Percentiles rank a stretch among this genome's conserved stretches.
Conservation (phyloP, 306 rosid species). For the Rubus parviflorus region DNA sequence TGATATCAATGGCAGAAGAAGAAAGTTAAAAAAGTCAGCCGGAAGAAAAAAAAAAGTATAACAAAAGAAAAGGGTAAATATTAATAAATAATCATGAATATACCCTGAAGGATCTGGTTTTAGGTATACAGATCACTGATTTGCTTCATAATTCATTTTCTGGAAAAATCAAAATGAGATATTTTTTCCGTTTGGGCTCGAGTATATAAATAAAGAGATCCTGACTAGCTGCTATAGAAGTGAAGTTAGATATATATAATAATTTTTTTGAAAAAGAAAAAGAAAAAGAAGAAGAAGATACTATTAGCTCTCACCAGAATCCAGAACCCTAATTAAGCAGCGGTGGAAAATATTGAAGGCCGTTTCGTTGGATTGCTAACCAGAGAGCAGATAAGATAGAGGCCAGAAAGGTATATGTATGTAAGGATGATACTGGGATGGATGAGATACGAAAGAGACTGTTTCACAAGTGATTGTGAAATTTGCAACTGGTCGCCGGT, state of each 20-base stretch:
- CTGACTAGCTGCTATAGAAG: not conserved
- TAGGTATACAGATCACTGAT: not conserved
- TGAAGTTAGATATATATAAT: not conserved
- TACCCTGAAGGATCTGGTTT: not conserved
- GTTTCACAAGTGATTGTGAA: not conserved
- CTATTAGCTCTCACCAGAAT: not conserved
- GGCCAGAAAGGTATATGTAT: not conserved
- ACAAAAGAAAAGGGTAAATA: not conserved
- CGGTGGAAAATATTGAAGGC: not conserved
- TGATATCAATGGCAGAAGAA: not conserved
- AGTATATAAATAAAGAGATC: not conserved
- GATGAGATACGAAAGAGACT: not conserved
- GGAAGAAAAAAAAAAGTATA: not conserved
- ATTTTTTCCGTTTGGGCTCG: not conserved
- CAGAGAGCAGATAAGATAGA: not conserved
- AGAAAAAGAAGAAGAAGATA: not conserved
- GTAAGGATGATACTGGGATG: not conserved
- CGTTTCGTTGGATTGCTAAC: not conserved
- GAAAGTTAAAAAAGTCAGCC: not conserved
- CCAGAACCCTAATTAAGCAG: constrained; percentile 7
- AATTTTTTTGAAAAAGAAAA: not conserved
- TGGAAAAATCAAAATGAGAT: not conserved
- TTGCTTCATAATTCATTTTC: not conserved
- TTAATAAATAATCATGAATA: not conserved
- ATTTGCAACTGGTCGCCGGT: not conserved